A percentile compares a stretch with the other conserved stretches of the same genome.
Evolutionary conservation across 768 basidiomycete genomes (phyloP).

Genomic region (Lepiota brunneoincarnata): DNA sequence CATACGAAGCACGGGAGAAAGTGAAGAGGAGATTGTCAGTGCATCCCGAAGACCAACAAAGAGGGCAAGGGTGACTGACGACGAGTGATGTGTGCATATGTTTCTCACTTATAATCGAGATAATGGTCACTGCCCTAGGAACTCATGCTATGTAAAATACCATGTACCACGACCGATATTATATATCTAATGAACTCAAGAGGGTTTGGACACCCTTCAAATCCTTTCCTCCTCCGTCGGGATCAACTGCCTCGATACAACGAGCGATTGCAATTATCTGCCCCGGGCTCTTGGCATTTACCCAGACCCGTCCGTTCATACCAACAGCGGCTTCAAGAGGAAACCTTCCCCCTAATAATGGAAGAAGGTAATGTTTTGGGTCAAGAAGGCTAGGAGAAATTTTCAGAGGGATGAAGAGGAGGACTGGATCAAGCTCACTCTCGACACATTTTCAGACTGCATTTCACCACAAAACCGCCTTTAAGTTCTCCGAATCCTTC

Average conservation of each 20-base stretch:
- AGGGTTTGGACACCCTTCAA: conserved; percentile 51
- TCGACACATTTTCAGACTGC: conserved; percentile 84
- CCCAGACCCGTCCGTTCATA: conserved; percentile 90
- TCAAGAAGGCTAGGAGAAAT: conserved; percentile 61
- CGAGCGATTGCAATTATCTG: conserved; percentile 74
- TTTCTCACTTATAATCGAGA: background rate
- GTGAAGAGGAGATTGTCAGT: conserved; percentile 67
- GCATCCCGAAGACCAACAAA: conserved; percentile 62
- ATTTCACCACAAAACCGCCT: conserved; percentile 79
- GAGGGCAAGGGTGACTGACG: conserved; percentile 62
- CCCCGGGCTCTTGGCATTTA: conserved; percentile 69
- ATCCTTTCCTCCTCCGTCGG: conserved; percentile 65
- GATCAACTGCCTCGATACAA: conserved; percentile 81
- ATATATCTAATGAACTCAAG: conserved; percentile 43
- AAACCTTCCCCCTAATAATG: conserved; percentile 75
- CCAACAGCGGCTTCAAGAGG: conserved; percentile 89
- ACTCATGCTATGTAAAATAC: background rate
- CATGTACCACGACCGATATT: conserved; percentile 8
- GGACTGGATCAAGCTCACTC: conserved; percentile 48
- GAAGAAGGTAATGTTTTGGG: conserved; percentile 78
- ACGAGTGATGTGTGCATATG: conserved; percentile 43
- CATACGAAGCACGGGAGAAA: conserved; percentile 65
- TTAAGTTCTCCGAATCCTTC: conserved; percentile 94
- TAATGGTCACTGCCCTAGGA: background rate
- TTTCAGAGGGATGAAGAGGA: background rate